Conservation (phyloP, 345 rosid species). For the Streptanthus diversifolius region DNA sequence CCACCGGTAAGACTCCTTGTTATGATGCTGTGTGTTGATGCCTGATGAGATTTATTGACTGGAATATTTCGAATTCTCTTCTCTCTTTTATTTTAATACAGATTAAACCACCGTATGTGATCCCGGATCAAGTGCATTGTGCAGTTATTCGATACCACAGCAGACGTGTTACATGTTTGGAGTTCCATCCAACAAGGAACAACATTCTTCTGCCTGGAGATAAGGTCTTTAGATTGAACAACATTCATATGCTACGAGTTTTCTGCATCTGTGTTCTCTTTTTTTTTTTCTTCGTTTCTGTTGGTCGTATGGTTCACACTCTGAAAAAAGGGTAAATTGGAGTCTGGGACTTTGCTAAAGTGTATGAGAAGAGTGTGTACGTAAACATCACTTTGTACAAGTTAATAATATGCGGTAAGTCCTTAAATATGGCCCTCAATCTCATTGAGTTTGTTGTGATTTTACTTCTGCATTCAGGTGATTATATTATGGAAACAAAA, state of each 20-base stretch:
- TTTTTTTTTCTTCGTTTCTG: background rate
- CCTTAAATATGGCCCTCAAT: background rate
- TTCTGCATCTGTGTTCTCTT: background rate
- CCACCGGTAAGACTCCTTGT: slow-evolving; percentile 41
- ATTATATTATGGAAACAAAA: background rate
- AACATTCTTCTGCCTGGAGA: slow-evolving; percentile 90
- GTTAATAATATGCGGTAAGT: slow-evolving; percentile 84
- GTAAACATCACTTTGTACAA: slow-evolving; percentile 75
- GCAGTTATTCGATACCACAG: slow-evolving; percentile 93
- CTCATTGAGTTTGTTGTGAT: background rate
- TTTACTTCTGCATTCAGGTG: background rate
- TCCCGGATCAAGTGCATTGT: slow-evolving; percentile 83
- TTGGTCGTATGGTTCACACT: slow-evolving; percentile 8
- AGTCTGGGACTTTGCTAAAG: slow-evolving; percentile 87
- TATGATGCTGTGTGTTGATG: background rate
- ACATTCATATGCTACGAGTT: no score
- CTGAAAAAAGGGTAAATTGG: slow-evolving; percentile 92
- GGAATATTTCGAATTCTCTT: background rate
- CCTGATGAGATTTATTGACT: background rate
- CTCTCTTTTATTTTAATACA: slow-evolving; percentile 20
- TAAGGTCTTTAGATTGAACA: slow-evolving; percentile 49
- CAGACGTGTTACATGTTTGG: slow-evolving; percentile 88
- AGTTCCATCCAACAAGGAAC: slow-evolving; percentile 87
- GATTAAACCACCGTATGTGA: slow-evolving; percentile 70
- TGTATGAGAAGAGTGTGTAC: slow-evolving; percentile 82